Percentiles rank a stretch among this genome's conserved stretches.
phyloP scores from a whole-genome alignment of 2,329 filamentous ascomycete species.

The Colletotrichum neosansevieriae region DNA sequence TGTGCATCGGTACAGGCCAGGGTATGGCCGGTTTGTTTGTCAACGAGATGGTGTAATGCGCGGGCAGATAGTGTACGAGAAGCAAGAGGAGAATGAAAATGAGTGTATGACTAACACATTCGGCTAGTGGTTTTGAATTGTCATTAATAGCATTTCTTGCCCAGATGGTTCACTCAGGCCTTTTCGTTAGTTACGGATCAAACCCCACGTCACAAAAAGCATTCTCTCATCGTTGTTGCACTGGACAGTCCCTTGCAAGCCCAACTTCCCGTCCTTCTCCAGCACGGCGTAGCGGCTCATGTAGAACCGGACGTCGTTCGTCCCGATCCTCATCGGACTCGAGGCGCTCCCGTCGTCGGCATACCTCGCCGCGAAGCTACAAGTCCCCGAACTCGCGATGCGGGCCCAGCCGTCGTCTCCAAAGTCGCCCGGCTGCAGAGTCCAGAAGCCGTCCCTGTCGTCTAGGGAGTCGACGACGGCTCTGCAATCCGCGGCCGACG shows the following conservation, averaged over 20 bases:
- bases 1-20: slow-evolving; percentile 82
- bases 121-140: background rate
- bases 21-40: slow-evolving; percentile 77
- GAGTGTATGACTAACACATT: slow-evolving; percentile 2
- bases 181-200: slow-evolving; percentile 27
- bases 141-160: background rate
- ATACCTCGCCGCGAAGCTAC: slow-evolving; percentile 33
- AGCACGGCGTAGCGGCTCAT: slow-evolving; percentile 18
- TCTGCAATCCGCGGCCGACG: slow-evolving; percentile 33
- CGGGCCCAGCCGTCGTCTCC: slow-evolving; percentile 27
- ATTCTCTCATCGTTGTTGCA: slow-evolving; percentile 33
- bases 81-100: slow-evolving; percentile 13
- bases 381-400: slow-evolving; percentile 32
- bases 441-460: slow-evolving; percentile 32
- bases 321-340: slow-evolving; percentile 33
- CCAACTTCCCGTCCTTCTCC: slow-evolving; percentile 31
- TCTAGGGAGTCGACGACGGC: slow-evolving; percentile 14
- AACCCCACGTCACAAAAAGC: slow-evolving; percentile 32
- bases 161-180: too few species aligned
- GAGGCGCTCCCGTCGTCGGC: slow-evolving; percentile 14
- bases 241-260: slow-evolving; percentile 29
- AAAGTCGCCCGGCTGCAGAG: slow-evolving; percentile 29
- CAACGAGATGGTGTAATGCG: slow-evolving; percentile 58
- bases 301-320: slow-evolving; percentile 40
- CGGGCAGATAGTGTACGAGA: slow-evolving; percentile 21